Evolutionary conservation across 1,284 basidiomycete genomes (phyloP).

Genomic region (Moesziomyces aphidis): DNA sequence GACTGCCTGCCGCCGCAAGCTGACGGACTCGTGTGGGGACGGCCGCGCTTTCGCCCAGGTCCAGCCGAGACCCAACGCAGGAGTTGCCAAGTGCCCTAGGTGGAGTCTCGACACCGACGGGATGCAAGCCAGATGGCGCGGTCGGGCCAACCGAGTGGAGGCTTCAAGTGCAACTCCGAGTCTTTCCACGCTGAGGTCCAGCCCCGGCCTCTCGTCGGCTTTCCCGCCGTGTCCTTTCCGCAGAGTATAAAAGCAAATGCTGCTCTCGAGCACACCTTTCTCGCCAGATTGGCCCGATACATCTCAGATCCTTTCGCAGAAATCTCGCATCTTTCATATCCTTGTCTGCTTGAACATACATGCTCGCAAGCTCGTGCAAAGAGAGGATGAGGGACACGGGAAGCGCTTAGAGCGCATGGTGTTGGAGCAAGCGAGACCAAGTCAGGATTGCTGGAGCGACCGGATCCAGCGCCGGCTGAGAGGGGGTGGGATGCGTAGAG

Average conservation of each 20-base stretch:
- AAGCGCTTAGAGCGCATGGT: not conserved
- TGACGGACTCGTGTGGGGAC: not conserved
- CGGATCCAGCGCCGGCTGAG: conserved; percentile 7
- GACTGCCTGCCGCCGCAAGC: not conserved
- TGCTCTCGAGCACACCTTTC: not conserved
- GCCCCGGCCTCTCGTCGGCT: not conserved
- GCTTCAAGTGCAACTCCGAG: not conserved
- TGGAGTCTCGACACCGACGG: not conserved
- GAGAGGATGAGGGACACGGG: not conserved
- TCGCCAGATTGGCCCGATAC: not conserved
- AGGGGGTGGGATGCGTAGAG: not conserved
- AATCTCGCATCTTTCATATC: not conserved
- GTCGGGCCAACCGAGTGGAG: not conserved
- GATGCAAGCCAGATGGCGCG: not conserved
- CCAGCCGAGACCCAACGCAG: not conserved
- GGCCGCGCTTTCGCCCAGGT: not conserved
- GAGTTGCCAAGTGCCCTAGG: not conserved
- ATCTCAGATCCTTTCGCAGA: conserved; percentile 1
- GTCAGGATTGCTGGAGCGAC: conserved; percentile 26
- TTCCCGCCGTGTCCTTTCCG: not conserved
- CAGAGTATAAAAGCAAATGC: conserved; percentile 10
- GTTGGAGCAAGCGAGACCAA: not conserved
- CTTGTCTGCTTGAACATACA: not conserved
- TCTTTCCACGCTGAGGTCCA: not conserved
- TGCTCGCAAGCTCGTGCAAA: not conserved